Evolutionary conservation across 2,329 filamentous ascomycete species (phyloP), one percentile per base, ranked within the genome.

Genomic region (Calycina herbarum): DNA sequence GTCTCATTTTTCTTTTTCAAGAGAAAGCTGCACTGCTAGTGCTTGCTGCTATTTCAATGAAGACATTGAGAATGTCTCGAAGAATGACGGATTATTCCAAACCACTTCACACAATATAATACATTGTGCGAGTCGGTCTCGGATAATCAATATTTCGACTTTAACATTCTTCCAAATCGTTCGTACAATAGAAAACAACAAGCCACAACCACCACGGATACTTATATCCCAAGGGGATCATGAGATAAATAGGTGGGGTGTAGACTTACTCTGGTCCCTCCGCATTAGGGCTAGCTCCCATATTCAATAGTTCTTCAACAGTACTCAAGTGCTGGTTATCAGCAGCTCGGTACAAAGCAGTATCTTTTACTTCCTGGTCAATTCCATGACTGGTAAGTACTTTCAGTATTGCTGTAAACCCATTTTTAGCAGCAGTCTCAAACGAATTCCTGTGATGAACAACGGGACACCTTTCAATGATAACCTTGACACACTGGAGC

Each of bases 281-380:
- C 13, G 59, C 59, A 33, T 61, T 42, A 8, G 40, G 59, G n/a
- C 42, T 61, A 3, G 59, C 59, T 20, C 59, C 59, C 59, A 61
- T 61, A 27, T 48, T 31, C 20, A 61, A 29, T 29, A 61, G 13
- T 31, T 29, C 27, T 29, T 48, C 38, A 33, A 61, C 59, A 27
- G 59, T 61, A 3, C 42, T 42, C 20, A 31, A 31, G 29, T 61
- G 59, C 24, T 61, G 40, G 10, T 48, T 45, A 20, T 61, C 59
- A 13, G 59, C n/a, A 3, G 59, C 59, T 11, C 45, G 38, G 13
- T 61, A 61, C 15, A 61, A 20, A 48, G 20, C 38, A n/a, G 29
- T 48, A 31, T 61, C 59, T 42, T 45, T 48, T 4, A 61, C 42
- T 29, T 61, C 38, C 40, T 24, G 42, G 13, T 24, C 15, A 31